phyloP scores from a whole-genome alignment of 2,329 filamentous ascomycete species.

The Xylariaceae sp. region DNA sequence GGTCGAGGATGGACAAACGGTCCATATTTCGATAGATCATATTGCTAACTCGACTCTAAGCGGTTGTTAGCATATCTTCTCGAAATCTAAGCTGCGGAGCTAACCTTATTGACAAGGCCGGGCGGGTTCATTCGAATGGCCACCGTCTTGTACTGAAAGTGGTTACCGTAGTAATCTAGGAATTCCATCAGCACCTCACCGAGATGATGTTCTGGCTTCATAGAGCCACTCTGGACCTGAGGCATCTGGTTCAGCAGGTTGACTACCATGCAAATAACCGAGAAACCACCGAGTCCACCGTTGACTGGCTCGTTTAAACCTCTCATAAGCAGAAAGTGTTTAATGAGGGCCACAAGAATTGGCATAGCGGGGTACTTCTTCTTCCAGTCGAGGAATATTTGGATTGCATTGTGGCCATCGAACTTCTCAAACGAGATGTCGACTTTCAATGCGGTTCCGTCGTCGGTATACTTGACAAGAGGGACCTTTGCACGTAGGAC shows the following conservation, averaged over 20 bases:
- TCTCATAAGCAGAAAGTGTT: constrained; percentile 89
- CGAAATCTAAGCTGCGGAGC: background rate
- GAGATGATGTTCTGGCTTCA: constrained; percentile 67
- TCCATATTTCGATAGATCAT: constrained; percentile 62
- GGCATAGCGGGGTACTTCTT: constrained; percentile 80
- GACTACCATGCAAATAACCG: constrained; percentile 89
- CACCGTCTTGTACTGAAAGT: constrained; percentile 69
- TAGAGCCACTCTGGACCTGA: constrained; percentile 62
- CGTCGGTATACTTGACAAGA: constrained; percentile 88
- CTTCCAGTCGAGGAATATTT: constrained; percentile 83
- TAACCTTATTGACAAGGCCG: constrained; percentile 70
- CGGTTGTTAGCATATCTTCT: constrained; percentile 20
- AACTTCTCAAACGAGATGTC: constrained; percentile 95
- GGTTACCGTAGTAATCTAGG: constrained; percentile 83
- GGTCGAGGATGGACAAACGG: constrained; percentile 87
- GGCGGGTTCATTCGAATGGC: constrained; percentile 79
- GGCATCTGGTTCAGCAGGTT: constrained; percentile 84
- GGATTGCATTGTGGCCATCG: constrained; percentile 76
- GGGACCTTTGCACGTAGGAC: constrained; percentile 82
- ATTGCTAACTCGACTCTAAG: constrained; percentile 46
- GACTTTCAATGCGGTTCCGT: constrained; percentile 75
- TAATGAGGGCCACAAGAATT: constrained; percentile 81
- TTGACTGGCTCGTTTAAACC: constrained; percentile 88
- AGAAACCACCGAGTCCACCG: constrained; percentile 91
- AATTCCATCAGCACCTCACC: constrained; percentile 86